Evolutionary conservation across 116 monocot species (phyloP), one percentile per base, ranked within the genome.

Genomic region (Papilionanthe hybrid): DNA sequence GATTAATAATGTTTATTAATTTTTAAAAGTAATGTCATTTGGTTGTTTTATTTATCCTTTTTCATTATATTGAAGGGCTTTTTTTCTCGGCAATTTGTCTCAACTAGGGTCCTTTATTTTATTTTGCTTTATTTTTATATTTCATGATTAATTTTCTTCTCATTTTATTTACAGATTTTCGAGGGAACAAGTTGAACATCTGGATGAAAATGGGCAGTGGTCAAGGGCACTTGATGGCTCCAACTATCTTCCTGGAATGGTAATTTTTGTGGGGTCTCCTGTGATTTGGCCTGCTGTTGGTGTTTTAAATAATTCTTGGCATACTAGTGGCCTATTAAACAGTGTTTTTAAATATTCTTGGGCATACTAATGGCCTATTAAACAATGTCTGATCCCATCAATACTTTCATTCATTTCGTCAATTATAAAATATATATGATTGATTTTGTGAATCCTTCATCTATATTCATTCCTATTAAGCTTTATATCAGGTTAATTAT

Each of bases 201-300:
- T 99, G 79, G 95, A 99, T 89, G 87, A 90, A 72, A 95, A 93
- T 75, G 93, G 80, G 80, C 99, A 93, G 80, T 99, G 99, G 99
- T 99, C 99, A 30, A 94, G 99, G 82, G 95, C 99, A 79, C 90
- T 99, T 55, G 99, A 99, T 84, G 99, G 99, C 20, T 99, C 99
- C 32, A 90, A 99, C 75, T 99, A 99, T 89, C 93, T 95, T 28
- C 99, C 99, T 84, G 99, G 99, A 95, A 99, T 95, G 95, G 99
- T 93, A 88, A 83, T 28, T 72, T 78, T 55, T 75, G 5, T 75
- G 7, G 75, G 49, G 10, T 11, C 11, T 28, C 5, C 3, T 49
- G 10, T 75, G 47, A 9, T 73, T 73, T 71, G 22, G 28, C 4
- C 27, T 49, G n/a, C 22, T 49, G 49, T 75, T 49, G 22, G 4